Percentiles rank a stretch among this genome's conserved stretches.
Conservation (phyloP, 2,329 filamentous ascomycete species). For the Colletotrichum sp. region DNA sequence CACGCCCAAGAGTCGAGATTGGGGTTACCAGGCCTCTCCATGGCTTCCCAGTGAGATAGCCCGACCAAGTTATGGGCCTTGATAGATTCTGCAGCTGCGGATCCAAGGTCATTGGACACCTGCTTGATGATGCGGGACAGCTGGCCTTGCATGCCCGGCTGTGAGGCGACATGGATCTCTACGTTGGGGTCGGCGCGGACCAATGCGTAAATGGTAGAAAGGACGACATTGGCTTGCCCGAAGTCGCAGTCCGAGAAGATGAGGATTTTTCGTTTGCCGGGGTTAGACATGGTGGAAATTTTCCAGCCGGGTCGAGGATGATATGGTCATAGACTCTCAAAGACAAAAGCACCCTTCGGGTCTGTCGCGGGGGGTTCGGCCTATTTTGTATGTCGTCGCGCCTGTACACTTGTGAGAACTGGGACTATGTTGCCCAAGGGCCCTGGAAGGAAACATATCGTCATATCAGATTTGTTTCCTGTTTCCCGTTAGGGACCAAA, state of each 20-base stretch:
- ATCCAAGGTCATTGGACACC: not conserved
- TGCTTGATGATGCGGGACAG: not conserved
- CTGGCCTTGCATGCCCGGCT: not conserved
- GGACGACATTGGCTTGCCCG: constrained; percentile 51
- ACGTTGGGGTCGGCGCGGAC: not conserved
- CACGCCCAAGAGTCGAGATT: not conserved
- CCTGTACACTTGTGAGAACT: not conserved
- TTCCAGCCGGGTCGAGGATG: not conserved
- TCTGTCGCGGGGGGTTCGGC: not conserved
- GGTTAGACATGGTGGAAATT: not conserved
- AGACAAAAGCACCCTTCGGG: not conserved
- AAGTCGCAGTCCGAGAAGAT: constrained; percentile 50
- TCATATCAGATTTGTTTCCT: not conserved
- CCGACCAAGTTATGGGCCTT: not conserved
- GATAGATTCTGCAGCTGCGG: not conserved
- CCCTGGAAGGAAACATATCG: not conserved
- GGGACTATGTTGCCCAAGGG: not conserved
- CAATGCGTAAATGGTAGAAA: constrained; percentile 46
- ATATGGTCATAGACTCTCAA: not conserved
- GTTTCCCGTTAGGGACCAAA: not conserved
- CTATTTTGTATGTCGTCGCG: not conserved
- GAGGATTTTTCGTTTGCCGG: constrained; percentile 32
- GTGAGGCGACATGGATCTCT: not conserved
- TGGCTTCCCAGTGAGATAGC: not conserved
- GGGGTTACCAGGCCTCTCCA: not conserved